Evolutionary conservation across 768 basidiomycete species (phyloP), one percentile per base, ranked within the genome.

Genomic region (Leucocoprinus leucothites): DNA sequence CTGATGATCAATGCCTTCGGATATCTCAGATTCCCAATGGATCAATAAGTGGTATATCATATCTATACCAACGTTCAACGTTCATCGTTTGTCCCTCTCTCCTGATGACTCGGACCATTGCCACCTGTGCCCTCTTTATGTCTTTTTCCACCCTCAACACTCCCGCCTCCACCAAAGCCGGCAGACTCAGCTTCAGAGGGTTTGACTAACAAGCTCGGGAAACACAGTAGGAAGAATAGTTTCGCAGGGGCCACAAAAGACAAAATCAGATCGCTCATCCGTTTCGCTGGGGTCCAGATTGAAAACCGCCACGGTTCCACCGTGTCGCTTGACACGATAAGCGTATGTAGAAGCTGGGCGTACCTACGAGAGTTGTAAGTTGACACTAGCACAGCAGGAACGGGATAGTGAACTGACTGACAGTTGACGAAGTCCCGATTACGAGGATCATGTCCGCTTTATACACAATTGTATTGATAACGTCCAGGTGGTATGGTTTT

Each of bases 161-260:
- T n/a, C n/a, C n/a, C n/a, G n/a, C n/a, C n/a, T n/a, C n/a, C n/a
- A n/a, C n/a, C n/a, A n/a, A n/a, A n/a, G n/a, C n/a, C n/a, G n/a
- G n/a, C n/a, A n/a, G n/a, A n/a, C n/a, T n/a, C n/a, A n/a, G n/a
- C n/a, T n/a, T n/a, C n/a, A n/a, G n/a, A n/a, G n/a, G n/a, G n/a
- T n/a, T n/a, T n/a, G n/a, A n/a, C n/a, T n/a, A n/a, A n/a, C n/a
- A n/a, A n/a, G n/a, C n/a, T n/a, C n/a, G n/a, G n/a, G 42, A 21
- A 79, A 67, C 13, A 71, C 77, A 51, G 67, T 61, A 2, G 78
- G 73, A 38, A 83, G 64, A 8, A 66, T 71, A 22, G 71, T 68
- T 61, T 79, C 79, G 51, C 80, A 82, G 26, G 74, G 73, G 1
- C 80, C 78, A 8, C 74, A 54, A 62, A 83, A 80, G n/a, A 80